Base-by-base conservation (phyloP, 345 rosid genomes). In the Brassica juncea region DNA sequence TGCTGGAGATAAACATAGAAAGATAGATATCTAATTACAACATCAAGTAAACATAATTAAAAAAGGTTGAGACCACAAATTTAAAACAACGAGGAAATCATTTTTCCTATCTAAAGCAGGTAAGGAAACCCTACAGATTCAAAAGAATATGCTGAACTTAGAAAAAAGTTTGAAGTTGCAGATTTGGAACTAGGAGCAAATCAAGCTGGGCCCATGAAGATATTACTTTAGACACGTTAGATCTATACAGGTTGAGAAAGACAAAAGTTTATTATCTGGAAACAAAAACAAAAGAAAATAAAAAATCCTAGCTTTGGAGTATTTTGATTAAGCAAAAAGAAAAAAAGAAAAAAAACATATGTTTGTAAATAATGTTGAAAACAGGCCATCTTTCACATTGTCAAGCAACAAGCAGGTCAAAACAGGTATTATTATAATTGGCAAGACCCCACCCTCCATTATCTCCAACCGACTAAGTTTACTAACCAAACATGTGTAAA, bases 1-100 rank as follows among this genome's bases (percentile, higher is more conserved):
- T 95, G 94, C 81, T 65, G 76, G 62, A 82, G 86, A 76, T 63
- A 75, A 73, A 66, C 68, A 78, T 63, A 74, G 47, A 62, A 66
- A 55, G 61, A 77, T 35, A 79, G 47, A 75, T 31, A 32, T 60
- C 76, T 70, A 68, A 67, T 71, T 59, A 74, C 54, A 75, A 3
- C 66, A 25, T 21, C 64, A 70, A 10, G 42, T 49, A 49, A 49
- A 52, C 60, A 37, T 28, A 65, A 71, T 8, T 37, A 71, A 65
- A 16, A 9, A 16, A 21, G 28, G 42, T 55, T 55, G 35, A 65
- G 67, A 72, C 69, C 64, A 73, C 11, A 79, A 58, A 59, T 31
- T 25, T 4, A 54, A 54, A 54, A 16, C 59, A 54, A 23, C 14
- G n/a, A 44, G 4, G 52, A 64, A 59, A 71, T 28, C 52, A 66